These are phyloP conservation scores for Termitomyces sp. DNA, from an alignment of 768 basidiomycete genomes.

Conservation along the genomic window DNA sequence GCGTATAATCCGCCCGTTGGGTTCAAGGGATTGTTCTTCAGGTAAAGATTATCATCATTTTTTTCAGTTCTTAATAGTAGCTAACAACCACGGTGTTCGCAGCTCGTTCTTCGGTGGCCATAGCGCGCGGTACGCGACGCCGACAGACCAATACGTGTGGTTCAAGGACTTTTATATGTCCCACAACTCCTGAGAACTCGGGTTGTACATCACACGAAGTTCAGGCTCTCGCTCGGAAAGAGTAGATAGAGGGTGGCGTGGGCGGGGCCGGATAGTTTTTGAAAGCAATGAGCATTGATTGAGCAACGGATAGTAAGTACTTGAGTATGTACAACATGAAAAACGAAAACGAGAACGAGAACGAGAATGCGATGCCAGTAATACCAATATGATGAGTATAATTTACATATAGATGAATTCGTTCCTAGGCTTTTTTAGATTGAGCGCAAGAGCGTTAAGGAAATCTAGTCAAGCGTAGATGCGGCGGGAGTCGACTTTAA, in stretches of 20 bases:
- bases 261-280: too few relatives aligned
- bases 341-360: background rate
- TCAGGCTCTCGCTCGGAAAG: background rate
- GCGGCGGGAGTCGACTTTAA: too few relatives aligned
- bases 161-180: slow-evolving; percentile 64
- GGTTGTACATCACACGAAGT: too few relatives aligned
- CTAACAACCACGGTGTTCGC: background rate
- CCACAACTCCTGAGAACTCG: slow-evolving; percentile 19
- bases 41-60: slow-evolving; percentile 34
- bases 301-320: background rate
- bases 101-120: slow-evolving; percentile 83
- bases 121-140: slow-evolving; percentile 57
- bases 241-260: too few relatives aligned
- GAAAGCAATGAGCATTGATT: background rate
- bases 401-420: background rate
- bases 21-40: slow-evolving; percentile 67
- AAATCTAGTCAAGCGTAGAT: background rate
- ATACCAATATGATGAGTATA: background rate
- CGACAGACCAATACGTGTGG: slow-evolving; percentile 70
- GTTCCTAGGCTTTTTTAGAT: background rate
- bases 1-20: slow-evolving; percentile 22
- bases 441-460: background rate
- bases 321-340: background rate
- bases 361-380: background rate
- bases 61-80: background rate